Percentiles rank a stretch among this genome's conserved stretches.
Conservation (phyloP, 1,139 yeast genomes). For the Schwanniomyces etchellsii region DNA sequence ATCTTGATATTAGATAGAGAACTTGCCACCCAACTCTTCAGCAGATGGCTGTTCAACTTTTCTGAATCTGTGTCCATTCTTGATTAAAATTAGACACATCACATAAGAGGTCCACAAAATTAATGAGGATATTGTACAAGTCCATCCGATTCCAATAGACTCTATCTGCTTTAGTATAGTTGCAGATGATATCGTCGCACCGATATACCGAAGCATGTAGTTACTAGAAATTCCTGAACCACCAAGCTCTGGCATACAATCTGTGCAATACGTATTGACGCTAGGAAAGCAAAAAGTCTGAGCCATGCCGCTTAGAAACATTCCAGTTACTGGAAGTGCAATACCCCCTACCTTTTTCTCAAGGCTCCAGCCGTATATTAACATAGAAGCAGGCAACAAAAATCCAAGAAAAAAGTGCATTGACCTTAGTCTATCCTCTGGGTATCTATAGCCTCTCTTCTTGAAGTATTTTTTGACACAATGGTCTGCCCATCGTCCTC, state of each 20-base stretch:
- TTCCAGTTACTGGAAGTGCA: slow-evolving; percentile 44
- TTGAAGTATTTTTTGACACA: slow-evolving; percentile 37
- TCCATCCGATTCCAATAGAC: slow-evolving; percentile 49
- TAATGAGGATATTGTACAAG: slow-evolving; percentile 37
- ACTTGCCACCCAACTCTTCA: no score
- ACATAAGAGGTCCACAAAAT: slow-evolving; percentile 22
- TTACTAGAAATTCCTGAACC: slow-evolving; percentile 52
- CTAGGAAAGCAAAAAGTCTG: slow-evolving; percentile 49
- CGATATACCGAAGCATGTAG: slow-evolving; percentile 42
- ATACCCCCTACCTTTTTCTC: slow-evolving; percentile 46
- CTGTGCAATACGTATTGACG: slow-evolving; percentile 50
- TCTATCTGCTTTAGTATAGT: slow-evolving; percentile 39
- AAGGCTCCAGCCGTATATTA: slow-evolving; percentile 50
- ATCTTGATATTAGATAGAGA: no score
- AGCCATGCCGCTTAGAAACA: slow-evolving; percentile 43
- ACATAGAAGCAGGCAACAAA: slow-evolving; percentile 31
- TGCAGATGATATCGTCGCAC: slow-evolving; percentile 47
- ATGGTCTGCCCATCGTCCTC: slow-evolving; percentile 46
- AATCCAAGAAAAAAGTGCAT: slow-evolving; percentile 31
- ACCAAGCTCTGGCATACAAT: slow-evolving; percentile 45
- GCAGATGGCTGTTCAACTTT: no score
- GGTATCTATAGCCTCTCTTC: slow-evolving; percentile 38
- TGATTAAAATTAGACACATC: slow-evolving; percentile 7
- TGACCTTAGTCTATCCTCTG: slow-evolving; percentile 47
- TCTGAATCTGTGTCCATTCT: slow-evolving; percentile 19